These are phyloP conservation scores for Chrysanthemum lavandulifolium DNA, from an alignment of 129 eudicot genomes.

Conservation along the genomic window DNA sequence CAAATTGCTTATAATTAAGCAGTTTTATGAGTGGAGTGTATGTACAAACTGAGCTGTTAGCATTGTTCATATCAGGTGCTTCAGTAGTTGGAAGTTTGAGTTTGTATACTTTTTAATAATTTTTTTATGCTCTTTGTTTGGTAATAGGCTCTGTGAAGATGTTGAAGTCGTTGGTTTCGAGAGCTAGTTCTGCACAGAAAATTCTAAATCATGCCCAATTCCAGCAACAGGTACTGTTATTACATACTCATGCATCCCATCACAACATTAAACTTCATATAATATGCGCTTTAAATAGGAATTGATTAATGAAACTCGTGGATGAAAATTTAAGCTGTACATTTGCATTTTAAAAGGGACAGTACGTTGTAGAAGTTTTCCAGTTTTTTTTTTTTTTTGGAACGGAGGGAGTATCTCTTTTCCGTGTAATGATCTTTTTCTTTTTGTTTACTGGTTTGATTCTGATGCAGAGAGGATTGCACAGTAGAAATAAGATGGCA, in stretches of 20 bases:
- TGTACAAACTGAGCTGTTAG: too few relatives aligned
- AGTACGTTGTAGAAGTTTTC: background rate
- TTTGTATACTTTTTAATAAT: too few relatives aligned
- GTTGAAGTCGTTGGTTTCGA: slow-evolving; percentile 45
- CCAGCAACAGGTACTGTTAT: slow-evolving; percentile 33
- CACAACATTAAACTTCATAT: background rate
- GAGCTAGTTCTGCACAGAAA: slow-evolving; percentile 25
- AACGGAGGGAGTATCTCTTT: background rate
- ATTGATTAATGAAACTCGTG: background rate
- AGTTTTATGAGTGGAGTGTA: too few relatives aligned
- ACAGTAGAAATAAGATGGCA: slow-evolving; percentile 72
- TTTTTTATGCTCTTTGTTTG: background rate
- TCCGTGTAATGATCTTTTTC: background rate
- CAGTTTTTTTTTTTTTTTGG: background rate
- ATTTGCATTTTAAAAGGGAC: background rate
- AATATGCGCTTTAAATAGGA: background rate
- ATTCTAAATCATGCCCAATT: slow-evolving; percentile 21
- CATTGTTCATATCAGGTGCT: too few relatives aligned
- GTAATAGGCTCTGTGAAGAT: slow-evolving; percentile 27
- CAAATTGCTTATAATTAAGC: too few relatives aligned
- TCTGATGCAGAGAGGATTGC: slow-evolving; percentile 64
- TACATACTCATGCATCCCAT: background rate
- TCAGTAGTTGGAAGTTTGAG: too few relatives aligned
- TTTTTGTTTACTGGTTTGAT: background rate
- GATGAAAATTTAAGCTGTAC: background rate